These are phyloP conservation scores for Eucalyptus pauciflora DNA, from an alignment of 345 rosid genomes.

Conservation along the genomic window DNA sequence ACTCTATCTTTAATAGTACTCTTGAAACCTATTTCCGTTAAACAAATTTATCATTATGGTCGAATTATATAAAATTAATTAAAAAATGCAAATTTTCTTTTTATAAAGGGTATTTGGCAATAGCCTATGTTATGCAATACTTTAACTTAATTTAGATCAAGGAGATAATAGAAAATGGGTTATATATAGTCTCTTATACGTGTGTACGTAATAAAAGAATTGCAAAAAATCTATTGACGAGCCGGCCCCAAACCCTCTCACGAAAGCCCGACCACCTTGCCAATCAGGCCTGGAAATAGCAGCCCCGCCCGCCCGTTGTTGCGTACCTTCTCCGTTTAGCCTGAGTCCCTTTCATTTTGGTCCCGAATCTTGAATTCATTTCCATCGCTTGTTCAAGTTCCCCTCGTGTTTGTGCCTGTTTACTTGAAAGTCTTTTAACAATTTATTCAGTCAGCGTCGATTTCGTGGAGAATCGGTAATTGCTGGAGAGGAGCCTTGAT, in stretches of 20 bases:
- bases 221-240: background rate
- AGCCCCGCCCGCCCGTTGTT: accelerated
- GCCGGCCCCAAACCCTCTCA: background rate
- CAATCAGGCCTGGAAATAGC: background rate
- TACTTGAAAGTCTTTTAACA: background rate
- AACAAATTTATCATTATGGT: background rate
- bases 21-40: background rate
- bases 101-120: background rate
- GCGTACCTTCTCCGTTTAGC: background rate
- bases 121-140: background rate
- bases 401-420: background rate
- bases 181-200: background rate
- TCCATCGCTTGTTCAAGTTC: background rate
- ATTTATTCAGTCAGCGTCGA: background rate
- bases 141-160: background rate
- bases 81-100: background rate
- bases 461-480: background rate
- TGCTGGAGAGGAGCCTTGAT: background rate
- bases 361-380: background rate
- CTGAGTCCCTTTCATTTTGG: background rate
- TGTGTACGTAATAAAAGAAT: background rate
- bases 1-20: background rate
- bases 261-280: background rate
- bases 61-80: background rate
- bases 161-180: background rate